Percentiles rank a stretch among this genome's conserved stretches.
phyloP scores from a whole-genome alignment of 164 flowering plant genomes.

The Macadamia integrifolia region DNA sequence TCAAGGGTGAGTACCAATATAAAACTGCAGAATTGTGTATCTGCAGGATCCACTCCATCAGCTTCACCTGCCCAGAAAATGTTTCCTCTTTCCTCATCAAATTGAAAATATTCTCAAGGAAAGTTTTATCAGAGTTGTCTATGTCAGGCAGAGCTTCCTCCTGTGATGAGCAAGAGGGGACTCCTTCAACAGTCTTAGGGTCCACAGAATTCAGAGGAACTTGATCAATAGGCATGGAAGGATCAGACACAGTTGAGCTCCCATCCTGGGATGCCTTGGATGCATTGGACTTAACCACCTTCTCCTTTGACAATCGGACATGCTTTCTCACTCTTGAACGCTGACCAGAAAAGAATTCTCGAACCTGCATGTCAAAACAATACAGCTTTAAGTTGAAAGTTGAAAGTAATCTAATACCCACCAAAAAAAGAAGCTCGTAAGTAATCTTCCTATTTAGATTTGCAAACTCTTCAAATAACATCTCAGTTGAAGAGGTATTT shows the following conservation, averaged over 20 bases:
- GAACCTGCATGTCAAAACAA: conserved; percentile 45
- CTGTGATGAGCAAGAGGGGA: conserved; percentile 45
- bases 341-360: conserved; percentile 79
- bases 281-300: conserved; percentile 33
- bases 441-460: neutral
- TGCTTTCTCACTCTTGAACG: conserved; percentile 73
- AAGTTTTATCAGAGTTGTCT: conserved; percentile 55
- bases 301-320: conserved; percentile 63
- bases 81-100: conserved; percentile 79
- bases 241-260: conserved; percentile 26
- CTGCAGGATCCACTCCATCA: conserved; percentile 88
- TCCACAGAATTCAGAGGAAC: conserved; percentile 45
- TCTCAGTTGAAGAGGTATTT: neutral
- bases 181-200: conserved; percentile 42
- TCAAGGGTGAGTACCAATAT: conserved; percentile 43
- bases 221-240: conserved; percentile 28
- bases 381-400: neutral
- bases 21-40: conserved; percentile 63
- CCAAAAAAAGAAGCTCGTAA: neutral
- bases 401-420: too few species aligned
- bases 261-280: conserved; percentile 29
- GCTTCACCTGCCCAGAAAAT: conserved; percentile 46
- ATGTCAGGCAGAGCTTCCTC: conserved; percentile 49
- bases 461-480: neutral
- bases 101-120: conserved; percentile 67